These are phyloP conservation scores for Irineochytrium annulatum DNA, from an alignment of 192 early-diverging fungal genomes.

Conservation along the genomic window DNA sequence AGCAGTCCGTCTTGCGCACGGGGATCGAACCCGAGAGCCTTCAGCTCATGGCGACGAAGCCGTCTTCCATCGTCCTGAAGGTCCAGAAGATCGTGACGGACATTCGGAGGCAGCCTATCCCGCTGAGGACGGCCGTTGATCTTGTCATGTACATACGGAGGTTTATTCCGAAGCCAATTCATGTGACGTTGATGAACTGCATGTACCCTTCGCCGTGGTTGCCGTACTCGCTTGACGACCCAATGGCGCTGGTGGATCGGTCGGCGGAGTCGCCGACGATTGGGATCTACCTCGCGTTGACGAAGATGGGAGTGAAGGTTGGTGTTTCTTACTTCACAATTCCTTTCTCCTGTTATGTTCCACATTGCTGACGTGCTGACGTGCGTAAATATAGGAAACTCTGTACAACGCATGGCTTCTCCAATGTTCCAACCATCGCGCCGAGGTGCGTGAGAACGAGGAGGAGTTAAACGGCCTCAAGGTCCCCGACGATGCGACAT, in stretches of 20 bases:
- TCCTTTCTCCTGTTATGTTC: background rate
- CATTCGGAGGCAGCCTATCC: slow-evolving; percentile 33
- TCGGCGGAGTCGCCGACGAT: slow-evolving; percentile 38
- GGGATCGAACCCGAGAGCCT: background rate
- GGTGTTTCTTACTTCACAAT: slow-evolving; percentile 12
- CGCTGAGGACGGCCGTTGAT: slow-evolving; percentile 27
- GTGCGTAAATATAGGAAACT: slow-evolving; percentile 9
- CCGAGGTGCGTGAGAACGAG: slow-evolving; percentile 25
- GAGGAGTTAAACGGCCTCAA: too few species aligned
- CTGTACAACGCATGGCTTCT: slow-evolving; percentile 35
- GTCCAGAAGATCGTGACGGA: slow-evolving; percentile 24
- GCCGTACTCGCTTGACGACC: slow-evolving; percentile 40
- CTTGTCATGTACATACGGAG: slow-evolving; percentile 20
- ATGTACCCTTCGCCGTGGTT: slow-evolving; percentile 42
- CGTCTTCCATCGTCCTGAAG: background rate
- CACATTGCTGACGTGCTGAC: background rate
- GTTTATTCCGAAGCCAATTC: slow-evolving; percentile 35
- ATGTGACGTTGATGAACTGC: slow-evolving; percentile 35
- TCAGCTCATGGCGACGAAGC: background rate
- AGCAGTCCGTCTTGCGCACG: background rate
- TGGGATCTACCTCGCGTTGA: slow-evolving; percentile 34
- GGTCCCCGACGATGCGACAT: too few species aligned
- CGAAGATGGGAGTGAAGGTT: slow-evolving; percentile 32
- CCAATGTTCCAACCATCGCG: slow-evolving; percentile 24
- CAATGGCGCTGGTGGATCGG: slow-evolving; percentile 20